Percentiles rank a stretch among this genome's conserved stretches.
These are phyloP conservation scores for Kwoniella heveanensis DNA, from an alignment of 768 basidiomycete species.

Conservation along the genomic window DNA sequence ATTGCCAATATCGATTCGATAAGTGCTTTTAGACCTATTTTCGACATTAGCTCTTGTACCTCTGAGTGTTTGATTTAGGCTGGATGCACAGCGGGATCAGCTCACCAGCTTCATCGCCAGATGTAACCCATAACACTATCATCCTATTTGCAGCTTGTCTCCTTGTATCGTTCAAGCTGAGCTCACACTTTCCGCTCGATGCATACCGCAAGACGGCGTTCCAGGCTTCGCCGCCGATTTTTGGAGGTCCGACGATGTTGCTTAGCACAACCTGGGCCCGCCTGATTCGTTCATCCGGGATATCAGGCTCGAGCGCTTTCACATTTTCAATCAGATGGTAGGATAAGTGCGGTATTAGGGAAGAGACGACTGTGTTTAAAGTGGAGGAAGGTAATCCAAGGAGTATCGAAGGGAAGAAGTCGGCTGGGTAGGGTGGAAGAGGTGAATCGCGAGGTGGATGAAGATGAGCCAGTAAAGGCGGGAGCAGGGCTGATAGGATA, in stretches of 20 bases:
- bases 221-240: constrained; percentile 40
- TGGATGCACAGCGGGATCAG: too few species aligned
- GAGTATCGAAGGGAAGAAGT: constrained; percentile 47
- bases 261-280: constrained; percentile 64
- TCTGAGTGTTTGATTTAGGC: neutral
- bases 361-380: constrained; percentile 60
- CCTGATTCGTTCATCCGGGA: constrained; percentile 60
- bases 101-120: constrained; percentile 57
- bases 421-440: constrained; percentile 32
- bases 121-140: constrained; percentile 69
- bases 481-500: constrained; percentile 62
- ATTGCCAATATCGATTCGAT: constrained; percentile 59
- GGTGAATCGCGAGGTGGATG: constrained; percentile 56
- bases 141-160: constrained; percentile 60
- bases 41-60: neutral
- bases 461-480: constrained; percentile 53
- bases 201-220: constrained; percentile 30
- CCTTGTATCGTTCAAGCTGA: constrained; percentile 58
- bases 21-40: constrained; percentile 42
- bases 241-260: constrained; percentile 61
- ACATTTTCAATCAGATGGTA: constrained; percentile 4
- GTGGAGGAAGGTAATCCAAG: constrained; percentile 60
- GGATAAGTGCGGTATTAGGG: constrained; percentile 38
- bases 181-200: constrained; percentile 61
- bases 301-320: constrained; percentile 12